These are phyloP conservation scores for Hyaloscypha hepaticicola DNA, from an alignment of 495 filamentous ascomycete genomes.

Conservation along the genomic window DNA sequence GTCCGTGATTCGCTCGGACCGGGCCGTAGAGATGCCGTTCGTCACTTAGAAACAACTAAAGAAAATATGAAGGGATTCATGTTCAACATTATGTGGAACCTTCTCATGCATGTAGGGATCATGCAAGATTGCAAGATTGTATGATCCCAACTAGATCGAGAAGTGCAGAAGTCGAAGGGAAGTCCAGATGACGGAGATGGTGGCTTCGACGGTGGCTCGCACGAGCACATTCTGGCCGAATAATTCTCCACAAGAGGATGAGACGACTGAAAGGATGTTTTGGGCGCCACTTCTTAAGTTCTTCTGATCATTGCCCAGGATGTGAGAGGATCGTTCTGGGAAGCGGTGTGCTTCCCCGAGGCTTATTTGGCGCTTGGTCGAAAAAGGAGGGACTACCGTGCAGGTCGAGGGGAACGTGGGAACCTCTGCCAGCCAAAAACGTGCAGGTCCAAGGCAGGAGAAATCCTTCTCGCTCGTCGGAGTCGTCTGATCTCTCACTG, in stretches of 20 bases:
- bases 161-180: background rate
- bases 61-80: background rate
- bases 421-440: no score
- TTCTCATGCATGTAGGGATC: background rate
- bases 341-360: background rate
- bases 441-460: background rate
- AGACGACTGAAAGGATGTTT: background rate
- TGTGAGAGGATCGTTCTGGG: background rate
- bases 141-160: background rate
- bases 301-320: background rate
- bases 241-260: background rate
- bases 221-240: background rate
- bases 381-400: background rate
- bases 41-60: background rate
- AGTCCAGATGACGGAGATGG: background rate
- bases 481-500: background rate
- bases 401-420: background rate
- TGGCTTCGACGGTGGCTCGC: background rate
- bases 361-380: background rate
- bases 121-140: background rate
- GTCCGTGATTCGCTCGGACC: background rate
- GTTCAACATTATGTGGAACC: background rate
- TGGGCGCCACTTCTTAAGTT: background rate
- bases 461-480: background rate
- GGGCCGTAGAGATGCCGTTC: background rate